Evolutionary conservation across 192 early-diverging fungal species (phyloP).

Genomic region (Podila epigama): DNA sequence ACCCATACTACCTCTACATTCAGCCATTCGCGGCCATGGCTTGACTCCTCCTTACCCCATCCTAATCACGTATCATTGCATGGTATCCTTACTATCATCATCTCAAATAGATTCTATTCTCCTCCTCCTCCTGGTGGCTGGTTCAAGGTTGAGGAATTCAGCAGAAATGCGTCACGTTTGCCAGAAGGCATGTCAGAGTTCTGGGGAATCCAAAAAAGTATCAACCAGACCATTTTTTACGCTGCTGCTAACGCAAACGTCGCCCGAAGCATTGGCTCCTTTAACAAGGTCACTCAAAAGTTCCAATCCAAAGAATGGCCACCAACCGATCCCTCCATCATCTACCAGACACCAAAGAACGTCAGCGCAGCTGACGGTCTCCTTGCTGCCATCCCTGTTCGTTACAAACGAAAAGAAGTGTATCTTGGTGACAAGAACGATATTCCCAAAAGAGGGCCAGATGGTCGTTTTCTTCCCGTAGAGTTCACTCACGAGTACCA

Average conservation of each 20-base stretch:
- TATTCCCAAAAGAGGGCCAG: background rate
- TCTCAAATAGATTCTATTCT: constrained; percentile 11
- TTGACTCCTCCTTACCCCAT: too few relatives aligned
- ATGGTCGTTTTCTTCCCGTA: rapidly evolving
- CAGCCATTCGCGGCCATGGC: too few relatives aligned
- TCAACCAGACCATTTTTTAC: constrained; percentile 31
- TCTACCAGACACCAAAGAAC: background rate
- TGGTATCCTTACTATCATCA: background rate
- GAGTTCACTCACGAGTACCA: background rate
- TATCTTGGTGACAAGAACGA: too few relatives aligned
- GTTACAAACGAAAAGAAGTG: too few relatives aligned
- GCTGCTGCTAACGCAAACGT: constrained; percentile 12
- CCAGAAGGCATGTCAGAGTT: too few relatives aligned
- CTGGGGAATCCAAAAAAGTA: too few relatives aligned
- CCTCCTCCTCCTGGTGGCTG: constrained; percentile 16
- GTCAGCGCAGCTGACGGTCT: background rate
- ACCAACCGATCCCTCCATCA: constrained; percentile 9
- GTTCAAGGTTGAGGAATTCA: constrained; percentile 3
- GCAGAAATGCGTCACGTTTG: background rate
- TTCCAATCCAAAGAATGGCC: constrained; percentile 25
- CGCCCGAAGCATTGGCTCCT: constrained; percentile 6
- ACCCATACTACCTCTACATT: too few relatives aligned
- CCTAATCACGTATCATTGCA: too few relatives aligned
- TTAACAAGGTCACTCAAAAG: constrained; percentile 10
- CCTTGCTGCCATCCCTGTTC: constrained; percentile 28